These are phyloP conservation scores for Tolypocladium sp. DNA, from an alignment of 2,329 filamentous ascomycete species.

Conservation along the genomic window DNA sequence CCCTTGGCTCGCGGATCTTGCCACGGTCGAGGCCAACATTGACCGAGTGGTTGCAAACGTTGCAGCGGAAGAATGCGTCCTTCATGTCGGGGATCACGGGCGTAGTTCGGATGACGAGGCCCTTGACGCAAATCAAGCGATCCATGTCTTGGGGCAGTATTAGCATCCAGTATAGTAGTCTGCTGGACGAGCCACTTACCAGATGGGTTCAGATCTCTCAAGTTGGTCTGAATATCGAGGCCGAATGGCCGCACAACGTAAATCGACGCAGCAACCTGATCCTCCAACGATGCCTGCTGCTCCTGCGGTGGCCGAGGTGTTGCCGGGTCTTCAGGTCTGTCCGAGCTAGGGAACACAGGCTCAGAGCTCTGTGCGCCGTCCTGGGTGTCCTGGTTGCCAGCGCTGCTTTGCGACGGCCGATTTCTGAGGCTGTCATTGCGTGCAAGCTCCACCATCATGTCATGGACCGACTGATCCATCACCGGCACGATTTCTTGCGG, in stretches of 20 bases:
- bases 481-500: slow-evolving; percentile 93
- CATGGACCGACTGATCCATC: slow-evolving; percentile 91
- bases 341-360: slow-evolving; percentile 71
- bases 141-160: slow-evolving; percentile 63
- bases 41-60: slow-evolving; percentile 83
- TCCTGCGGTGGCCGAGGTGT: slow-evolving; percentile 31
- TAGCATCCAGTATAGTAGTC: background rate
- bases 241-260: slow-evolving; percentile 89
- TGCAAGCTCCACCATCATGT: slow-evolving; percentile 85
- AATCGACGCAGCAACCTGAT: slow-evolving; percentile 67
- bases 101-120: slow-evolving; percentile 88
- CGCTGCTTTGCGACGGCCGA: slow-evolving; percentile 51
- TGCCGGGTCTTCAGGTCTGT: slow-evolving; percentile 44
- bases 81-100: slow-evolving; percentile 99
- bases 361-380: slow-evolving; percentile 57
- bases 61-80: slow-evolving; percentile 94
- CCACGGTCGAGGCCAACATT: slow-evolving; percentile 89
- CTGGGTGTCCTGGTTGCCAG: slow-evolving; percentile 34
- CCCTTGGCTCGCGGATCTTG: slow-evolving; percentile 89
- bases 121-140: slow-evolving; percentile 89
- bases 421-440: slow-evolving; percentile 67
- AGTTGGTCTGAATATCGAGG: slow-evolving; percentile 76
- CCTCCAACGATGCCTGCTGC: slow-evolving; percentile 55
- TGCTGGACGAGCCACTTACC: slow-evolving; percentile 31
- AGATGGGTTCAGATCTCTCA: slow-evolving; percentile 88